Base-by-base conservation (phyloP, 345 rosid species). In the Bruguiera sexangula region DNA sequence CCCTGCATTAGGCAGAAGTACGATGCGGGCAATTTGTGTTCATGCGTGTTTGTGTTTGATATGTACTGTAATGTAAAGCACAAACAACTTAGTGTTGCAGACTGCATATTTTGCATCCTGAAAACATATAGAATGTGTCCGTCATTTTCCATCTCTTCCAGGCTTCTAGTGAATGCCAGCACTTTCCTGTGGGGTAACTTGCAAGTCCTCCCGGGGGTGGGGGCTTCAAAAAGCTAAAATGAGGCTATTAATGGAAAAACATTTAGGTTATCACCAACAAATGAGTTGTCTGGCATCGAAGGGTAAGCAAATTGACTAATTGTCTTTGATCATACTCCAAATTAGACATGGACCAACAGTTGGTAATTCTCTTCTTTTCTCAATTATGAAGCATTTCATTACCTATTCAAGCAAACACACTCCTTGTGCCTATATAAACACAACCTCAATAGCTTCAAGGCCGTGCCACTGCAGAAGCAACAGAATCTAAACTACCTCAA, bases 311-410 rank as follows among this genome's bases (percentile, higher is more conserved):
- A 70, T 68, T 55, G 52, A 78, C 53, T 53, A 67, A 61, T 53
- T 69, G 73, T 65, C 86, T 86, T 84, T 64, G 63, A 69, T 78
- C 73, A 61, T 69, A 80, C 90, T 82, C 84, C 37, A 84, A 60
- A 60, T 67, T 67, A 56, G 67, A 70, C 52, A 57, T 73, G 81
- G 76, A 37, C 78, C 75, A 74, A 27, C 63, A 71, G 65, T 77
- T 60, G 80, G 79, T 79, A 26, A 76, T 68, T 59, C 56, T 30
- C 57, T 62, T 77, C 60, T 51, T 43, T 32, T 52, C 67, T 60
- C 59, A 66, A 26, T 20, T 29, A 21, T 53, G 18, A 69, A 62
- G 51, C 63, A 52, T 53, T 53, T 31, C 5, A 20, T 52, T 29
- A 73, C 78, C 73, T 73, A 71, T 76, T 71, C 69, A 61, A 68